These are phyloP conservation scores for Parasitella parasitica DNA, from an alignment of 371 early-diverging fungal species.

Conservation along the genomic window DNA sequence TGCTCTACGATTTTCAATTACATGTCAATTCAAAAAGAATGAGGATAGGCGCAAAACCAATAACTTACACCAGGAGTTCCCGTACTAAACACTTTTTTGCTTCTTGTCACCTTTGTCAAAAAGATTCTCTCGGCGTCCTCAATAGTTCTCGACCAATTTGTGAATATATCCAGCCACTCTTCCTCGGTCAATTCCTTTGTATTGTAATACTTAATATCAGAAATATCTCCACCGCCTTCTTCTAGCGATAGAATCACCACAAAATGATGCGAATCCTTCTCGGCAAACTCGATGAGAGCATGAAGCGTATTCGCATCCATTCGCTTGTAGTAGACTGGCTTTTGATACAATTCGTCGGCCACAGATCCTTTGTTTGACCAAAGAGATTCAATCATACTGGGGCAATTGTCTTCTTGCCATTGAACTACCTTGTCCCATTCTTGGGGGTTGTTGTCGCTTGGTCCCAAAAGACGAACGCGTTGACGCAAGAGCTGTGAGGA, in stretches of 20 bases:
- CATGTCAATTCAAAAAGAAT: not conserved
- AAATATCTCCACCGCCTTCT: slow-evolving; percentile 29
- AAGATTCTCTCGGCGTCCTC: slow-evolving; percentile 59
- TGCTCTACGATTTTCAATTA: too few relatives aligned
- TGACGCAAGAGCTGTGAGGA: slow-evolving; percentile 36
- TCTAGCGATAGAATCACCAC: slow-evolving; percentile 36
- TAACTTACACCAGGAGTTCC: slow-evolving; percentile 24
- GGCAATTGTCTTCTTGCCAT: slow-evolving; percentile 45
- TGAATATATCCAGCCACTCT: slow-evolving; percentile 41
- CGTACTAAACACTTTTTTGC: slow-evolving; percentile 8
- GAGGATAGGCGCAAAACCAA: not conserved
- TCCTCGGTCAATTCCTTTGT: slow-evolving; percentile 34
- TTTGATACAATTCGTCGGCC: slow-evolving; percentile 23
- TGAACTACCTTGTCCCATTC: slow-evolving; percentile 37
- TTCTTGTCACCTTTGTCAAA: slow-evolving; percentile 30
- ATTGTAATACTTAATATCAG: slow-evolving; percentile 49
- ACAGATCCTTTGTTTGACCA: slow-evolving; percentile 21
- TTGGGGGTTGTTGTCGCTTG: slow-evolving; percentile 1
- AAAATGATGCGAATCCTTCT: slow-evolving; percentile 26
- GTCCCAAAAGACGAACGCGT: slow-evolving; percentile 19
- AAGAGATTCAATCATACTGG: slow-evolving; percentile 30
- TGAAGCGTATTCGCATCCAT: slow-evolving; percentile 42
- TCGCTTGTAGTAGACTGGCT: slow-evolving; percentile 46
- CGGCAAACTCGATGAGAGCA: slow-evolving; percentile 40
- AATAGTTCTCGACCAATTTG: slow-evolving; percentile 65